These are phyloP conservation scores for Pyropia haitanensis DNA, from an alignment of 23 red algal genomes.

Conservation along the genomic window DNA sequence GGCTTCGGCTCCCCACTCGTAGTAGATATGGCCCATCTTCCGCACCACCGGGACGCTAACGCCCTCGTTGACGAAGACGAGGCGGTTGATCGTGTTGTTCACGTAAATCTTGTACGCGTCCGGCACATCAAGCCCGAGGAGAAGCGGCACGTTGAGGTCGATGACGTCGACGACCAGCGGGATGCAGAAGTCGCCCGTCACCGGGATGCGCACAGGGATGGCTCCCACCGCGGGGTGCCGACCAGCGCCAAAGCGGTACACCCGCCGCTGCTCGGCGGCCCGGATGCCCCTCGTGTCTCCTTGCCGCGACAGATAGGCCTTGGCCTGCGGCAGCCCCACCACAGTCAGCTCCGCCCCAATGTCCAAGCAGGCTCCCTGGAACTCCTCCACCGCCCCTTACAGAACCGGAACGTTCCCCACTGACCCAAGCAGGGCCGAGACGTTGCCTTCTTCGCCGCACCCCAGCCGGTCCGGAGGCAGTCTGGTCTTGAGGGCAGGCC, in stretches of 20 bases:
- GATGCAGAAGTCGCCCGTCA: not conserved
- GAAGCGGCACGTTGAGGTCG: conserved; percentile 12
- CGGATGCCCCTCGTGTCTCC: too few species aligned
- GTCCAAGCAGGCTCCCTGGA: too few species aligned
- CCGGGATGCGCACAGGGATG: conserved; percentile 6
- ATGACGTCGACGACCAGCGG: not conserved
- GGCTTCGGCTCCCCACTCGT: not conserved
- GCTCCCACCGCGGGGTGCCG: not conserved
- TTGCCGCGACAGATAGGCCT: too few species aligned
- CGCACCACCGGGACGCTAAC: not conserved
- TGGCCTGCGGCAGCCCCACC: too few species aligned
- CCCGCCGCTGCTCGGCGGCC: too few species aligned
- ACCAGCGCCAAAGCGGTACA: not conserved
- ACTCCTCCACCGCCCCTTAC: too few species aligned
- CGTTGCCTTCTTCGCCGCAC: too few species aligned
- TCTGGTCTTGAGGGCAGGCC: too few species aligned
- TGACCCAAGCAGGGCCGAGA: too few species aligned
- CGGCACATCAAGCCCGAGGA: conserved; percentile 4
- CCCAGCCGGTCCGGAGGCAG: too few species aligned
- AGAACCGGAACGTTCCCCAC: too few species aligned
- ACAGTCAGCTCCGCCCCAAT: too few species aligned
- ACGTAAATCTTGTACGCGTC: conserved; percentile 1
- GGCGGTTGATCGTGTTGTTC: not conserved
- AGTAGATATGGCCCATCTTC: not conserved
- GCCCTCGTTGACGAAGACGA: not conserved